phyloP scores from a whole-genome alignment of 108 stramenopile species.

The Asterionellopsis glacialis region DNA sequence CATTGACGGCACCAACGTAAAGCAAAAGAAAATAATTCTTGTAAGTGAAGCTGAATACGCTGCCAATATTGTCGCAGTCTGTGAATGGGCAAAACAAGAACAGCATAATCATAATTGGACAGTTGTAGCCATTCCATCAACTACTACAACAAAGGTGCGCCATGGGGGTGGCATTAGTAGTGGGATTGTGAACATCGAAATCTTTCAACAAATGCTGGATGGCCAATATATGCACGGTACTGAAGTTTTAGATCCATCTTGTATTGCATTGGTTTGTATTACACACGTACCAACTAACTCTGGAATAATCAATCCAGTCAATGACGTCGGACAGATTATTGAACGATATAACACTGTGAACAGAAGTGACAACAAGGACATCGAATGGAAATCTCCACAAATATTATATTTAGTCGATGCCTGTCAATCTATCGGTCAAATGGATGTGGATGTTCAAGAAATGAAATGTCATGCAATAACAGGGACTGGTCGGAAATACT shows the following conservation, averaged over 20 bases:
- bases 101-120: slow-evolving; percentile 39
- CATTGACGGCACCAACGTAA: neutral
- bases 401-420: slow-evolving; percentile 75
- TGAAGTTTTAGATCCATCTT: slow-evolving; percentile 29
- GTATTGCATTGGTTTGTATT: slow-evolving; percentile 56
- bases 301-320: slow-evolving; percentile 70
- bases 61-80: slow-evolving; percentile 77
- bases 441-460: slow-evolving; percentile 45
- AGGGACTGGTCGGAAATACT: slow-evolving; percentile 78
- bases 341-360: slow-evolving; percentile 22
- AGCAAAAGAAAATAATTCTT: slow-evolving; percentile 35
- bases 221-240: slow-evolving; percentile 21
- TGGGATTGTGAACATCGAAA: slow-evolving; percentile 51
- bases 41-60: slow-evolving; percentile 74
- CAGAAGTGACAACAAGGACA: neutral
- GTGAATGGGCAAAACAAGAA: slow-evolving; percentile 42
- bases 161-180: slow-evolving; percentile 18
- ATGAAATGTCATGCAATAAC: slow-evolving; percentile 60
- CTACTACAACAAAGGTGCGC: too few species aligned
- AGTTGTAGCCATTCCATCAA: slow-evolving; percentile 50
- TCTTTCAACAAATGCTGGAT: slow-evolving; percentile 42
- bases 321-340: slow-evolving; percentile 47
- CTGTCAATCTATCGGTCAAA: slow-evolving; percentile 78
- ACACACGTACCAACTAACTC: slow-evolving; percentile 83
- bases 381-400: slow-evolving; percentile 3